Evolutionary conservation across 1,284 basidiomycete genomes (phyloP).

Genomic region (Ustilago crameri): DNA sequence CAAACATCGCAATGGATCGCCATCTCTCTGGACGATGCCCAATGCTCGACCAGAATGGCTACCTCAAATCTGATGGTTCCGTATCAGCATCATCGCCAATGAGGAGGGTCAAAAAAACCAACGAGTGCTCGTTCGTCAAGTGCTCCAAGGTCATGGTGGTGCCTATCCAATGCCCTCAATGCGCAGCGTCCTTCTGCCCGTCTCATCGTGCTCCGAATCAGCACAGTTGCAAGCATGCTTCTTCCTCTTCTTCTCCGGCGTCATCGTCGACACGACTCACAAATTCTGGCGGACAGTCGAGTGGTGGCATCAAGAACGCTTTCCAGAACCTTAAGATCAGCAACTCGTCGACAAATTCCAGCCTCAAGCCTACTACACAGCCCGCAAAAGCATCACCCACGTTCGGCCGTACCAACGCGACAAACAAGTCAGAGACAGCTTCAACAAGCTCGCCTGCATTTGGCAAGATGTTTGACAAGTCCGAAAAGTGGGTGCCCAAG

Average conservation of each 20-base stretch:
- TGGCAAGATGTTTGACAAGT: slow-evolving; percentile 51
- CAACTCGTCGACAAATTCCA: slow-evolving; percentile 7
- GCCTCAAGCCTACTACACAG: slow-evolving; percentile 1
- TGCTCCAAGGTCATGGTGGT: slow-evolving; percentile 63
- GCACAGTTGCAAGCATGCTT: slow-evolving; percentile 44
- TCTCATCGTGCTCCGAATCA: slow-evolving; percentile 58
- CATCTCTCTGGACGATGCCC: slow-evolving; percentile 53
- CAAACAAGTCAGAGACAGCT: slow-evolving; percentile 3
- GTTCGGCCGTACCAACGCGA: not conserved
- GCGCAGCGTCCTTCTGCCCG: slow-evolving; percentile 52
- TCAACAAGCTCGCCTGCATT: slow-evolving; percentile 20
- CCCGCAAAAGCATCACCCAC: not conserved
- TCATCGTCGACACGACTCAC: slow-evolving; percentile 20
- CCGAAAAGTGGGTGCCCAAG: slow-evolving; percentile 60
- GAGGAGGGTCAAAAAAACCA: slow-evolving; percentile 47
- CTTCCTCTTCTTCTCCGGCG: slow-evolving; percentile 20
- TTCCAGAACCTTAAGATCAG: slow-evolving; percentile 43
- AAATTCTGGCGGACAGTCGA: slow-evolving; percentile 3
- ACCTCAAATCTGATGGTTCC: slow-evolving; percentile 15
- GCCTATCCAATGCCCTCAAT: slow-evolving; percentile 54
- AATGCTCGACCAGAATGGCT: slow-evolving; percentile 46
- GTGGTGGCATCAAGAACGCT: slow-evolving; percentile 28
- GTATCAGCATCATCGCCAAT: slow-evolving; percentile 8
- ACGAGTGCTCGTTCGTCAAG: slow-evolving; percentile 53
- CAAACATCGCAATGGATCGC: slow-evolving; percentile 61